A percentile compares a stretch with the other conserved stretches of the same genome.
Evolutionary conservation across 257 asterid species (phyloP).

Genomic region (Solanum etuberosum): DNA sequence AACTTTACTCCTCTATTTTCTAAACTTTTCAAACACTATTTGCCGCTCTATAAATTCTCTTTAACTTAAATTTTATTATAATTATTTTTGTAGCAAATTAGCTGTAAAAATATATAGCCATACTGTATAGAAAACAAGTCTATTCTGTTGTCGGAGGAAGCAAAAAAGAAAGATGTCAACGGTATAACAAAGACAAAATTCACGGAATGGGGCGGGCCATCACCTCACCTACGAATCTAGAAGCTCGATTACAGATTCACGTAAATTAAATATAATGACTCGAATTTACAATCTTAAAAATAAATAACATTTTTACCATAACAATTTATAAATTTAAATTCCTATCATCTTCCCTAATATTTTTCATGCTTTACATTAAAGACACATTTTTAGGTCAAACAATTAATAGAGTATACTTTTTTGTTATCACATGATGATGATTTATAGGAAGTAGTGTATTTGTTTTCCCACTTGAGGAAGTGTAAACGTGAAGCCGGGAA

Average conservation of each 20-base stretch:
- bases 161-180: neutral
- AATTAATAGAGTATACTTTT: neutral
- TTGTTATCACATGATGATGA: neutral
- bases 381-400: neutral
- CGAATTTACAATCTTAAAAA: too few species aligned
- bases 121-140: neutral
- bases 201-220: neutral
- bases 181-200: neutral
- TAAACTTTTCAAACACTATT: neutral
- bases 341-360: neutral
- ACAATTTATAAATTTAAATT: neutral
- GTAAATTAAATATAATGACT: too few species aligned
- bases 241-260: too few species aligned
- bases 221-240: neutral
- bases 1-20: neutral
- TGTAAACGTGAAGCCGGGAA: neutral
- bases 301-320: neutral
- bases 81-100: neutral
- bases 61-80: neutral
- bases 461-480: neutral
- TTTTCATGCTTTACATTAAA: neutral
- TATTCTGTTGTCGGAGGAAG: neutral
- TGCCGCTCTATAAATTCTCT: neutral
- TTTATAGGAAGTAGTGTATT: neutral
- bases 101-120: neutral